A percentile compares a stretch with the other conserved stretches of the same genome.
Evolutionary conservation across 768 basidiomycete genomes (phyloP).

Genomic region (Boletus bicolor): DNA sequence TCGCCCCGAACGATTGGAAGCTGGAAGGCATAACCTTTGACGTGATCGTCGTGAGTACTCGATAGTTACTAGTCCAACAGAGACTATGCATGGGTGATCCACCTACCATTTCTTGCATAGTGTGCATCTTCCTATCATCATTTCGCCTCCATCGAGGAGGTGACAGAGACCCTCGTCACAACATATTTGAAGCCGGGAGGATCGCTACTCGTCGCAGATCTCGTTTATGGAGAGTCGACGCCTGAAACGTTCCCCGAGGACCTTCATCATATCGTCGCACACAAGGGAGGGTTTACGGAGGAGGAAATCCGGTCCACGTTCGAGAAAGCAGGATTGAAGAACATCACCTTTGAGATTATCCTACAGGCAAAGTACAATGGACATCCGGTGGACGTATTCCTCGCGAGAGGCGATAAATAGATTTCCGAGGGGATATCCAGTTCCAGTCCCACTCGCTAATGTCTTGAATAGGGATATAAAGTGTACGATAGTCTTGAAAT

Average conservation of each 20-base stretch:
- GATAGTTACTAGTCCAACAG: background rate
- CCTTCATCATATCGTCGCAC: slow-evolving; percentile 48
- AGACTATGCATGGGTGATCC: background rate
- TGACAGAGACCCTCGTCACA: slow-evolving; percentile 49
- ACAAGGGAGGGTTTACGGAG: slow-evolving; percentile 52
- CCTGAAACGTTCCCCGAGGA: slow-evolving; percentile 31
- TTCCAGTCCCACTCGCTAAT: too few relatives aligned
- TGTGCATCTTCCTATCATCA: slow-evolving; percentile 67
- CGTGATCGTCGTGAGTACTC: slow-evolving; percentile 59
- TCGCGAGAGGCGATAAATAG: slow-evolving; percentile 49
- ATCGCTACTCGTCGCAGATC: slow-evolving; percentile 55
- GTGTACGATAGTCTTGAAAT: too few relatives aligned
- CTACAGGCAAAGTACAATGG: slow-evolving; percentile 32
- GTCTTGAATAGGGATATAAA: too few relatives aligned
- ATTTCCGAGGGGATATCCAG: too few relatives aligned
- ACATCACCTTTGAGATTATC: slow-evolving; percentile 39
- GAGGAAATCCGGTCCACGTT: slow-evolving; percentile 48
- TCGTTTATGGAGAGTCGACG: slow-evolving; percentile 33
- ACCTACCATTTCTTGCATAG: slow-evolving; percentile 31
- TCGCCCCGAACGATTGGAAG: slow-evolving; percentile 35
- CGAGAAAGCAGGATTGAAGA: slow-evolving; percentile 48
- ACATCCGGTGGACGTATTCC: slow-evolving; percentile 45
- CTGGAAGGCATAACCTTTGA: slow-evolving; percentile 60
- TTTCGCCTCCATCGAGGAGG: slow-evolving; percentile 45
- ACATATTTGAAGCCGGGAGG: slow-evolving; percentile 61